These are phyloP conservation scores for Hypoxylon sp. DNA, from an alignment of 2,329 filamentous ascomycete genomes.

Conservation along the genomic window DNA sequence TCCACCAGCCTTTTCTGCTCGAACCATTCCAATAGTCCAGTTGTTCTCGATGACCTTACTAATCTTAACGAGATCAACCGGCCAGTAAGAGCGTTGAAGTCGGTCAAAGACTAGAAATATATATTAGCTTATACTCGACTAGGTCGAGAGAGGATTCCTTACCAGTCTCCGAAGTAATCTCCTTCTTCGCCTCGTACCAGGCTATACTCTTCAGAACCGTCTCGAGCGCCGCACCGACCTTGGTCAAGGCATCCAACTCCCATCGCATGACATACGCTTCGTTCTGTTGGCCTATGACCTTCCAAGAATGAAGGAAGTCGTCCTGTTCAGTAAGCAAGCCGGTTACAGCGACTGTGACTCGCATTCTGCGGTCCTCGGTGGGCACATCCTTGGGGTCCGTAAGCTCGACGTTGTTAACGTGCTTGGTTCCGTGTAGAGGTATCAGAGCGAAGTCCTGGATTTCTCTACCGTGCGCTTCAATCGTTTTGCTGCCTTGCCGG, in stretches of 20 bases:
- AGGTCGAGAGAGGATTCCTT: slow-evolving; percentile 49
- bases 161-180: slow-evolving; percentile 65
- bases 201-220: slow-evolving; percentile 83
- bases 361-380: slow-evolving; percentile 75
- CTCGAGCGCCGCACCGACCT: slow-evolving; percentile 83
- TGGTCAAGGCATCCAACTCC: slow-evolving; percentile 83
- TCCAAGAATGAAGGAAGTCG: slow-evolving; percentile 84
- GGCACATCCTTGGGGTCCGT: slow-evolving; percentile 67
- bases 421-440: slow-evolving; percentile 72
- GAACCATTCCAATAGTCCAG: slow-evolving; percentile 81
- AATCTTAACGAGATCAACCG: slow-evolving; percentile 74
- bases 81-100: slow-evolving; percentile 74
- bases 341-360: slow-evolving; percentile 85
- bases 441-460: slow-evolving; percentile 92
- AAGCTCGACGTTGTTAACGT: slow-evolving; percentile 58
- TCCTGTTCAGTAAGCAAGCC: slow-evolving; percentile 84
- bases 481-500: slow-evolving; percentile 85
- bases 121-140: slow-evolving; percentile 39
- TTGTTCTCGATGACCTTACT: slow-evolving; percentile 86
- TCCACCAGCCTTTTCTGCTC: slow-evolving; percentile 79
- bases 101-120: slow-evolving; percentile 65
- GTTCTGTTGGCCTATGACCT: slow-evolving; percentile 77
- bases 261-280: slow-evolving; percentile 89
- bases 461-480: slow-evolving; percentile 89
- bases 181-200: slow-evolving; percentile 78